Evolutionary conservation across 139 green algal genomes (phyloP), one percentile per base, ranked within the genome.

Genomic region (Astrephomene gubernaculifera): DNA sequence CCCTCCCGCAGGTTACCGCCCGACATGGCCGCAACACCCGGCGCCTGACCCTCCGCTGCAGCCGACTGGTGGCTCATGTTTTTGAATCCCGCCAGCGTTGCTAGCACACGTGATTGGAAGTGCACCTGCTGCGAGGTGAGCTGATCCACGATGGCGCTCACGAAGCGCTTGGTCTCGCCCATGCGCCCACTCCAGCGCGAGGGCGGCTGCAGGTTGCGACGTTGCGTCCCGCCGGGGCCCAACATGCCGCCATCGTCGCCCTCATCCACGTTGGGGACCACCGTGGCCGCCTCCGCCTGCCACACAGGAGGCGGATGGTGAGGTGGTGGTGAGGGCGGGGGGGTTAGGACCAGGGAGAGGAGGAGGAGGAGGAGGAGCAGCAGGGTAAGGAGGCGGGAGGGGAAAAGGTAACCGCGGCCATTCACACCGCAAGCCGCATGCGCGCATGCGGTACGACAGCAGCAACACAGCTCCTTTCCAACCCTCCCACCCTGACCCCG

Each of bases 101-200:
- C 33, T 33, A 68, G 31, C 2, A 80, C 49, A 14, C 71, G n/a
- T 7, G 21, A 6, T 49, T 80, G 71, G 52, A 80, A 81, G 33
- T 39, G 10, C 3, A 22, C 17, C 73, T 81, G 73, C 31, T 82
- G 54, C 6, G 25, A 10, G 10, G 12, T 17, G 22, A 82, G 57
- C 27, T 82, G 54, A 25, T 82, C 74, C 74, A 57, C 25, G n/a
- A 81, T 17, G 17, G 27, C 12, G 35, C 52, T n/a, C 31, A 82
- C 35, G 57, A 69, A 71, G 74, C 74, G 74, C 54, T 82, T 82
- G 54, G 74, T 82, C 74, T 82, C 74, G 54, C 74, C 57, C 54
- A 71, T 82, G 74, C 74, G 74, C 27, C 74, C 74, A 12, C 38
- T 71, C 74, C 74, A 82, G 25, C 74, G 68, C 43, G 10, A 36